Evolutionary conservation across 1,284 basidiomycete species (phyloP), one percentile per base, ranked within the genome.

Genomic region (Golubevia pallescens): DNA sequence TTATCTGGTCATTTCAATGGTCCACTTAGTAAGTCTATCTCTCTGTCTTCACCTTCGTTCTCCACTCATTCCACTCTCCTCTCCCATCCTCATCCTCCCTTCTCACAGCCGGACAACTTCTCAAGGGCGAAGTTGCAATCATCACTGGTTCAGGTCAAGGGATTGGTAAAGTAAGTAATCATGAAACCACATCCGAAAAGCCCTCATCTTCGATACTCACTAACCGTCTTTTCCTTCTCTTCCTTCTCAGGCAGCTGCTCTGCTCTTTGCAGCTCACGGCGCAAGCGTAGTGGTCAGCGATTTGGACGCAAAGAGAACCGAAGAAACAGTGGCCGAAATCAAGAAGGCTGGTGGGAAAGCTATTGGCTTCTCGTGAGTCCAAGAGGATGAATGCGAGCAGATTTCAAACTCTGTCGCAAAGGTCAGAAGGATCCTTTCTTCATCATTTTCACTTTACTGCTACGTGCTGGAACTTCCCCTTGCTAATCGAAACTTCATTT

Each of bases 281-380:
- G 93, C 93, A 14, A 93, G 92, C 83, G 91, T 94, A 56, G 92
- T 94, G 70, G 90, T 92, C 60, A 90, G 90, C 88, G 93, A 80
- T 56, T 62, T 80, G 14, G 78, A 80, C 59, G 75, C 54, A 32
- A 70, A 69, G 16, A 77, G 74, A 68, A 63, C 74, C 2, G 38
- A 69, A 19, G 63, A 67, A 56, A 73, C 77, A 5, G 69, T 68
- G 10, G 62, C 72, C 4, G 67, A 75, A 62, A 93, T 94, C 85
- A 91, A 89, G 74, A 87, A 88, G 20, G 87, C 88, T 0, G 92
- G 93, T 6, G 93, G 93, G 4, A 90, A 92, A 53, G 91, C 90
- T 14, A 69, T 80, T 60, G 23, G 74, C 24, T 57, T 56, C 54
- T 5, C 54, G 20, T 38, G 34, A 38, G 34, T 38, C 10, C 34